Evolutionary conservation across 2,329 filamentous ascomycete species (phyloP), one percentile per base, ranked within the genome.

Genomic region (Penicillium sp.): DNA sequence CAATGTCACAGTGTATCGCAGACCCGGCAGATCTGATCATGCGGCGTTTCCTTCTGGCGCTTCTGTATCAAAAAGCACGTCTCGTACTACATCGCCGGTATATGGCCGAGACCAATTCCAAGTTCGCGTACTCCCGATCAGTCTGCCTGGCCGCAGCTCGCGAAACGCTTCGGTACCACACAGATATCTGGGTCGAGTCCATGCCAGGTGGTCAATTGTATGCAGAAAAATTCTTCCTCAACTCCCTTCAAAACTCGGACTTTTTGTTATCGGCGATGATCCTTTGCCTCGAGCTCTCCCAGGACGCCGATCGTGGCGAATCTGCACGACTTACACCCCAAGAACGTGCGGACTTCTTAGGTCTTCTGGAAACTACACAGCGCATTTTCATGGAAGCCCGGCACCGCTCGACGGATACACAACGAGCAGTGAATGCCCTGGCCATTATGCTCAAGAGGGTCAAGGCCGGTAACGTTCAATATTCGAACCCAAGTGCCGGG

Each of bases 211-310:
- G 77, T 5, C 69, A 79, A 22, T 65, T 86, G 12, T 69, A 72
- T 52, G 69, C 73, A 27, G 74, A 78, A 31, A 73, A 75, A 4
- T 83, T 80, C 77, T 82, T 83, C 56, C 63, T 83, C 16, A 78
- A 76, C 3, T 79, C 78, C 0, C 66, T 85, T 3, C 75, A 77
- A 10, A 75, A 80, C 43, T 80, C 83, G 42, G 82, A 86, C 60
- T 85, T 81, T 42, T 67, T 86, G 43, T 73, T 85, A 2, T 81
- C 81, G 0, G 76, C 79, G 46, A 81, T 82, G 75, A 75, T 85
- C 12, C 59, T 86, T 3, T 84, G 80, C 53, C 67, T 85, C 30
- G 65, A 65, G 19, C 37, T 66, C 11, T 64, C 59, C 1, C 59
- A 61, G 33, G 55, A 57, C n/a, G 54, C 56, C 28, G 51, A 58